These are phyloP conservation scores for Aspergillus sp. DNA, from an alignment of 2,329 filamentous ascomycete genomes.

Conservation along the genomic window DNA sequence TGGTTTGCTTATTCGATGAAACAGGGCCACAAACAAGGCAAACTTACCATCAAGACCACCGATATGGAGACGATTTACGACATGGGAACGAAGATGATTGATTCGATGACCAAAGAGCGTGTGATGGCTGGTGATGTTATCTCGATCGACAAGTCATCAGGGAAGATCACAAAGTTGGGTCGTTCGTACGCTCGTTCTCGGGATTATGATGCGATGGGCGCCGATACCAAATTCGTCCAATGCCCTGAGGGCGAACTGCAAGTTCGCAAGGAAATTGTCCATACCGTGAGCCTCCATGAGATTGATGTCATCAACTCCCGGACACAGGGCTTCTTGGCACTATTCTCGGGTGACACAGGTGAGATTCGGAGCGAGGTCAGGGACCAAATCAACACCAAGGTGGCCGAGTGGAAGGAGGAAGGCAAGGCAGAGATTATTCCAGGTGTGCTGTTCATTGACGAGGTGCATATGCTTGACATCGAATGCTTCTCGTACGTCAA, in stretches of 20 bases:
- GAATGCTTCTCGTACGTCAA: slow-evolving; percentile 99
- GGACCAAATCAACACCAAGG: slow-evolving; percentile 98
- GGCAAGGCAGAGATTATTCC: slow-evolving; percentile 98
- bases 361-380: slow-evolving; percentile 96
- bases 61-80: slow-evolving; percentile 99
- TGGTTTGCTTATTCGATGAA: slow-evolving; percentile 6
- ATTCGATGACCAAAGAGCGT: slow-evolving; percentile 98
- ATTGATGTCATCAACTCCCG: slow-evolving; percentile 99
- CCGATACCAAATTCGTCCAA: slow-evolving; percentile 95
- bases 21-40: slow-evolving; percentile 89
- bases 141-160: slow-evolving; percentile 95
- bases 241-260: slow-evolving; percentile 97
- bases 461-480: slow-evolving; percentile 99
- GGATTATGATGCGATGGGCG: slow-evolving; percentile 98
- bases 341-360: slow-evolving; percentile 96
- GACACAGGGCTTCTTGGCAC: slow-evolving; percentile 94
- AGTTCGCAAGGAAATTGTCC: slow-evolving; percentile 92
- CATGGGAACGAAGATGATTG: slow-evolving; percentile 99
- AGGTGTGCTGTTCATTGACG: slow-evolving; percentile 94
- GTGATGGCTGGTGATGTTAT: slow-evolving; percentile 98
- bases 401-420: slow-evolving; percentile 98
- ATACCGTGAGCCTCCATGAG: slow-evolving; percentile 94
- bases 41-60: slow-evolving; percentile 98
- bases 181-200: slow-evolving; percentile 89
- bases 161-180: slow-evolving; percentile 95